Evolutionary conservation across 441 rosid genomes (phyloP).

Genomic region (Croton laevigatus): DNA sequence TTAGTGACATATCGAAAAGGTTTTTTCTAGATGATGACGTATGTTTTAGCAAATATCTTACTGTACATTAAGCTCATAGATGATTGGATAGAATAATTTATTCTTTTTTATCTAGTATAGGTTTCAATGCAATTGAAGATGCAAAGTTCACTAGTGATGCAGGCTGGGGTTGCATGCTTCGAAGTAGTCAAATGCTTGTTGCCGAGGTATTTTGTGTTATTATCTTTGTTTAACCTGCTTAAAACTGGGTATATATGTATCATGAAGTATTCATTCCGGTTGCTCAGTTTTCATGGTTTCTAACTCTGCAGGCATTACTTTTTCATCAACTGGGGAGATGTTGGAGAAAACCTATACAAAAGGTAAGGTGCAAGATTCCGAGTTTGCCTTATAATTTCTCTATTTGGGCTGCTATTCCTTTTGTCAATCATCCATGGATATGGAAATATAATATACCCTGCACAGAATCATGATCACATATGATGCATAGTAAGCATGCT

Average conservation of each 20-base stretch:
- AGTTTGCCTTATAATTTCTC: background rate
- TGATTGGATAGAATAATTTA: background rate
- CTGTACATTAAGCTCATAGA: conserved; percentile 1
- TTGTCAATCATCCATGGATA: background rate
- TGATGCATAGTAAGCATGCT: conserved; percentile 3
- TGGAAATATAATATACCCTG: conserved; percentile 8
- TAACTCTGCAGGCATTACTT: conserved; percentile 62
- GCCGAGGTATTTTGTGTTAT: conserved; percentile 58
- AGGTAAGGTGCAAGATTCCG: conserved; percentile 36
- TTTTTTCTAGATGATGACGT: conserved; percentile 24
- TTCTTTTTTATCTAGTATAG: conserved; percentile 28
- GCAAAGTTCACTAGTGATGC: conserved; percentile 69
- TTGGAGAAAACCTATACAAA: conserved; percentile 59
- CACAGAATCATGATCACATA: background rate
- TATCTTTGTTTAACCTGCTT: background rate
- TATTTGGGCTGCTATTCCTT: background rate
- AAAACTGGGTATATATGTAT: background rate
- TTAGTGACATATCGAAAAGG: conserved; percentile 86
- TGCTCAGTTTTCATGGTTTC: conserved; percentile 16
- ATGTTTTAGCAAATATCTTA: background rate
- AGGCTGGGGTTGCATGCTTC: conserved; percentile 96
- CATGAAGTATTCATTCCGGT: background rate
- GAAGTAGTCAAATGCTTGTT: conserved; percentile 96
- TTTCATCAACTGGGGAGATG: conserved; percentile 81
- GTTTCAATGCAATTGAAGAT: conserved; percentile 69